phyloP scores from a whole-genome alignment of 2,329 filamentous ascomycete species.

The Thelonectria rubi region DNA sequence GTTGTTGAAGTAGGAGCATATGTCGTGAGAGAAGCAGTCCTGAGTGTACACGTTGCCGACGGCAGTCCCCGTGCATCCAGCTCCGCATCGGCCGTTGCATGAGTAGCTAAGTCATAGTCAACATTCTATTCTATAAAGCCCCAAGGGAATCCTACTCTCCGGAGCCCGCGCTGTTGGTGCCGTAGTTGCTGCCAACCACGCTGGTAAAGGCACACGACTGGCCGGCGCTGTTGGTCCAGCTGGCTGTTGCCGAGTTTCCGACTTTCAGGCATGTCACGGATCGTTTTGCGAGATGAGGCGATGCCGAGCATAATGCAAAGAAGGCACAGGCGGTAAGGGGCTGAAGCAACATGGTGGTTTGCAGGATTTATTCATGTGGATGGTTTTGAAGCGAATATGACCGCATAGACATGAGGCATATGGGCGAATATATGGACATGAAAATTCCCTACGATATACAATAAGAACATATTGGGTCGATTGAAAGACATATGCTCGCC shows the following conservation, averaged over 20 bases:
- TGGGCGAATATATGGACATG: no score
- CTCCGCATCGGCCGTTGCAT: constrained; percentile 59
- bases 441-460: no score
- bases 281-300: constrained; percentile 30
- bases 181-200: constrained; percentile 58
- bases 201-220: constrained; percentile 55
- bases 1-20: constrained; percentile 61
- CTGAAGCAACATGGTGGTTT: constrained; percentile 25
- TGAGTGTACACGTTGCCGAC: constrained; percentile 60
- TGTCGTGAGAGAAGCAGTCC: constrained; percentile 60
- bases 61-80: constrained; percentile 53
- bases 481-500: no score
- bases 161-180: constrained; percentile 49
- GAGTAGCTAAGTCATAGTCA: constrained; percentile 50
- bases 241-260: constrained; percentile 52
- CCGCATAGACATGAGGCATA: no score
- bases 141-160: constrained; percentile 51
- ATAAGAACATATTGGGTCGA: no score
- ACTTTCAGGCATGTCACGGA: constrained; percentile 35
- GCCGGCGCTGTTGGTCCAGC: constrained; percentile 55
- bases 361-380: no score
- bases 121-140: no score
- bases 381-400: no score
- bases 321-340: constrained; percentile 19
- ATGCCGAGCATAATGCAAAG: constrained; percentile 23